phyloP scores from a whole-genome alignment of 768 basidiomycete genomes.

The Mycena metata region DNA sequence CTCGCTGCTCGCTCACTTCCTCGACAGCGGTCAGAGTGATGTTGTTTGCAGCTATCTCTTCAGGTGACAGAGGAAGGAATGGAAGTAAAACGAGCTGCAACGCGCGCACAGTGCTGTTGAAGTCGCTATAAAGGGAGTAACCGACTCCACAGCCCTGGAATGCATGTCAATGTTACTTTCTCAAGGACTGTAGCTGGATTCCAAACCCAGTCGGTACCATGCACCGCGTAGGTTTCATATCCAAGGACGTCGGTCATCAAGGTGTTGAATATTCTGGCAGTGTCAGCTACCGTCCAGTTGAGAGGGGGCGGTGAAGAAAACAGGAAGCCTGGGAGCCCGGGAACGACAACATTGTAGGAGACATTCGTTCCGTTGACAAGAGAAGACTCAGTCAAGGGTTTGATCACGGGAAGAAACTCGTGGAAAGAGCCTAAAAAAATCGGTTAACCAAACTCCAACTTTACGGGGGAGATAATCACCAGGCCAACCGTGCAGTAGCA shows the following conservation, averaged over 20 bases:
- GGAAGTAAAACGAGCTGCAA: conserved; percentile 31
- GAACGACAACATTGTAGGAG: conserved; percentile 19
- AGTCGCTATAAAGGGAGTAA: conserved; percentile 21
- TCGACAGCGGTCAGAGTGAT: conserved; percentile 15
- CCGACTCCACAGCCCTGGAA: not conserved
- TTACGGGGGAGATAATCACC: not conserved
- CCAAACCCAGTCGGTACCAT: conserved; percentile 44
- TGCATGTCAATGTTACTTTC: not conserved
- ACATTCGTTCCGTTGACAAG: not conserved
- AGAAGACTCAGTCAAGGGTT: conserved; percentile 3
- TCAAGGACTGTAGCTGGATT: not conserved
- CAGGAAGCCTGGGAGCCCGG: conserved; percentile 38
- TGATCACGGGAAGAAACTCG: conserved; percentile 2
- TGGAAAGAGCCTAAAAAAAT: conserved; percentile 15
- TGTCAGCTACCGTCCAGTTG: conserved; percentile 42
- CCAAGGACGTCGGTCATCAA: conserved; percentile 44
- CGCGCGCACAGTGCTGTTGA: conserved; percentile 23
- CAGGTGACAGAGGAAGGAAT: conserved; percentile 9
- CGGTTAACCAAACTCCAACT: too few species aligned
- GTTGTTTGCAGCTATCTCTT: conserved; percentile 8
- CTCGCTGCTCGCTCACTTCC: conserved; percentile 18
- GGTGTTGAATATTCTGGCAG: conserved; percentile 42
- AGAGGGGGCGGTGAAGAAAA: conserved; percentile 35
- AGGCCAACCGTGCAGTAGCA: conserved; percentile 33
- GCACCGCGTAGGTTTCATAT: conserved; percentile 40